A percentile compares a stretch with the other conserved stretches of the same genome.
Conservation (phyloP, 2,329 filamentous ascomycete species). For the Zalaria sp. region DNA sequence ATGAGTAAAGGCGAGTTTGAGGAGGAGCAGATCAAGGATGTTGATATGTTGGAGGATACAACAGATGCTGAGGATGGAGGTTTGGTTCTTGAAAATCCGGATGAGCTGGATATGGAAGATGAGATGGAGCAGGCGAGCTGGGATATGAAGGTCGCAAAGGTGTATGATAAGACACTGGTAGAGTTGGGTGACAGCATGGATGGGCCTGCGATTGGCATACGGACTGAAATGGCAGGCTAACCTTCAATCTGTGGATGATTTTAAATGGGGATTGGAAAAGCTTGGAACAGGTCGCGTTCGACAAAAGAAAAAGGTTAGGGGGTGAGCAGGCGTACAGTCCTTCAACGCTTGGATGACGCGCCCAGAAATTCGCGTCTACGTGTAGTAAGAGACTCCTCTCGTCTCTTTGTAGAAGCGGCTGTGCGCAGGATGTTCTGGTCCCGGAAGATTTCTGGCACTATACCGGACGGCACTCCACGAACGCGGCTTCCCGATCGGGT, state of each 20-base stretch:
- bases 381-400: no score
- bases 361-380: no score
- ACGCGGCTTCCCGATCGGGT: no score
- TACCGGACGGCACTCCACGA: no score
- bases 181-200: constrained; percentile 56
- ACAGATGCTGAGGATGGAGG: constrained; percentile 34
- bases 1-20: constrained; percentile 42
- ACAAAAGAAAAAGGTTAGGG: no score
- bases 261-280: no score
- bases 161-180: constrained; percentile 70
- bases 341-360: no score
- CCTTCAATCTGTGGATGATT: background rate
- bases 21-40: constrained; percentile 20
- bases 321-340: no score
- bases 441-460: no score
- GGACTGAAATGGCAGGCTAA: constrained; percentile 21
- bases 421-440: no score
- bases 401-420: no score
- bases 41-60: constrained; percentile 19
- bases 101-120: constrained; percentile 15
- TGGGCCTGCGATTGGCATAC: constrained; percentile 30
- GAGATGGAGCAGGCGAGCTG: constrained; percentile 23
- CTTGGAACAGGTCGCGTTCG: no score
- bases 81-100: constrained; percentile 6
- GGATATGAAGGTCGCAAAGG: constrained; percentile 57